Conservation (phyloP, 1,284 basidiomycete species). For the Ganoderma leucocontextum region DNA sequence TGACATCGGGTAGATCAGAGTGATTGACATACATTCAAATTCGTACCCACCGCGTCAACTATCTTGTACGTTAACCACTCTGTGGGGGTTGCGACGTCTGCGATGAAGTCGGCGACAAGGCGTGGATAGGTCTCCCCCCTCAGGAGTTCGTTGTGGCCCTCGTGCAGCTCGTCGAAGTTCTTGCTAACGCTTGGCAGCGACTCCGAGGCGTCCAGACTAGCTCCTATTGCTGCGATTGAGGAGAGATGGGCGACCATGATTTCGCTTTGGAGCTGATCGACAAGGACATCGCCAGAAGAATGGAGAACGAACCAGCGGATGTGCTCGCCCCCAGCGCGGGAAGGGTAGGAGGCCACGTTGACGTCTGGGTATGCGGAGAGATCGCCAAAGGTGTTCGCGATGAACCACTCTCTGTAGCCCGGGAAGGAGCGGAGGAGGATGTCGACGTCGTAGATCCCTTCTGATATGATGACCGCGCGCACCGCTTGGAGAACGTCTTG, state of each 20-base stretch:
- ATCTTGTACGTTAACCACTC: neutral
- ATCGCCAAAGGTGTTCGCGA: slow-evolving; percentile 66
- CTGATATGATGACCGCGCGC: slow-evolving; percentile 66
- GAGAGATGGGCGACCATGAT: slow-evolving; percentile 63
- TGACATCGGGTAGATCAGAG: neutral
- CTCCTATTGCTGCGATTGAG: slow-evolving; percentile 35
- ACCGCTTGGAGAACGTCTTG: slow-evolving; percentile 55
- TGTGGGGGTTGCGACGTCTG: neutral
- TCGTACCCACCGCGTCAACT: neutral
- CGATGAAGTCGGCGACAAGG: slow-evolving; percentile 56
- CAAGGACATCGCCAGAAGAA: slow-evolving; percentile 72
- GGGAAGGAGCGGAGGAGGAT: slow-evolving; percentile 68
- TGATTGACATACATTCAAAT: slow-evolving; percentile 6
- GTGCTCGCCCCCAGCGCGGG: slow-evolving; percentile 44
- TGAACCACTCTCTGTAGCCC: slow-evolving; percentile 68
- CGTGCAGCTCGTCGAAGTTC: slow-evolving; percentile 55
- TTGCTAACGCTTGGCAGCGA: slow-evolving; percentile 41
- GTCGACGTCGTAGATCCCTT: slow-evolving; percentile 81
- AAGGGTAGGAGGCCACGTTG: slow-evolving; percentile 54
- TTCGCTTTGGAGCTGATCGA: slow-evolving; percentile 70
- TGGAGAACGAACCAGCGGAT: slow-evolving; percentile 77
- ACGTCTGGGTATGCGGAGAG: slow-evolving; percentile 55
- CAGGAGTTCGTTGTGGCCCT: slow-evolving; percentile 68
- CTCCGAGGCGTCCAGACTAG: slow-evolving; percentile 9
- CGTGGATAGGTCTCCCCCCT: slow-evolving; percentile 52